Base-by-base conservation (phyloP, 768 basidiomycete genomes). In the Panus rudis region DNA sequence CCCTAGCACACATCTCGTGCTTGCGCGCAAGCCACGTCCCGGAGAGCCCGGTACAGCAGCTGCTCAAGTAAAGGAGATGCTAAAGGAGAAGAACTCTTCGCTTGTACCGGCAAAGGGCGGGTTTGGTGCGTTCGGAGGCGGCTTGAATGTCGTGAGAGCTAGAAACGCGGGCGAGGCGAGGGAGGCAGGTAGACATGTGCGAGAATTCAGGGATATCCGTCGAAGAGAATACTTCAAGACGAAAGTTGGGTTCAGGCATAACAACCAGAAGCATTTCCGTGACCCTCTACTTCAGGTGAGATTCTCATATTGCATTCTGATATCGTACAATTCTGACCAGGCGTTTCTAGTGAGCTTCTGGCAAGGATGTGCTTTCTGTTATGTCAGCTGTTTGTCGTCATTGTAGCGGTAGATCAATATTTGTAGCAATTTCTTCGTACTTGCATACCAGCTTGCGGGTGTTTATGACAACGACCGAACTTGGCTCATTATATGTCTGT, bases 101-200 rank as follows among this genome's bases (percentile, higher is more conserved):
- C 71, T 98, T 31, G 81, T 99, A 2, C 90, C 94, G 0, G 67
- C 79, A 11, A 83, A 73, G 52, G 92, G 89, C 27, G 92, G 88
- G 1, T 90, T 80, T 48, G 92, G 93, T 20, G 90, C 89, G 2
- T 92, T 73, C 55, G 93, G 93, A 2, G 65, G 65, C 8, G 92
- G 90, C 1, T 81, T 76, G 6, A 78, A 90, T 24, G 84, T 92
- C 8, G 76, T 97, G 48, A 89, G 84, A 60, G 94, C 92, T 17
- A 73, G 91, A 40, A 98, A 98, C 67, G 75, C 74, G n/a, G 96
- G 96, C 2, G 94, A 98, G 66, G 96, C 96, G 12, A 76, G 77
- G 51, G 85, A 97, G 62, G 94, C 94, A 17, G 90, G 84, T 12
- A 75, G 89, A 35, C 89, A 93, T 63, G 75, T 89, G 1, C 71